Conservation (phyloP, 1,284 basidiomycete genomes). For the Ustilago nuda region DNA sequence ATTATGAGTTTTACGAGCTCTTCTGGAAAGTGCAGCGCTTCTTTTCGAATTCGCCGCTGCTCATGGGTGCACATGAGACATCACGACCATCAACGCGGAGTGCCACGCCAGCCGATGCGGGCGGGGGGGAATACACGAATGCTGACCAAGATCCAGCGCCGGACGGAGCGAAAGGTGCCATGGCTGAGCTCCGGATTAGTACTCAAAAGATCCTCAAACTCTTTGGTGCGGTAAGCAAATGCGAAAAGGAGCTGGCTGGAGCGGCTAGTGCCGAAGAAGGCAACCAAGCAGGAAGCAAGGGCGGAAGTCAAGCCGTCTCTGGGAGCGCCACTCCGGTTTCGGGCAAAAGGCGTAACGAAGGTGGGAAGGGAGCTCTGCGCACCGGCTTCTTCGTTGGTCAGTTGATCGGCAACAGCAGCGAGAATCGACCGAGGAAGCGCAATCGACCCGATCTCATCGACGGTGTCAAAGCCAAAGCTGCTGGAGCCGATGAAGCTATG, state of each 20-base stretch:
- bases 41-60: conserved; percentile 58
- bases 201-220: conserved; percentile 54
- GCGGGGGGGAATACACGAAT: conserved; percentile 10
- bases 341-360: conserved; percentile 21
- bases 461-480: conserved; percentile 14
- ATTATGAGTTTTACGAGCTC: conserved; percentile 54
- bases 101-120: conserved; percentile 26
- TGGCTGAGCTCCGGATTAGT: conserved; percentile 49
- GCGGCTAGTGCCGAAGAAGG: conserved; percentile 38
- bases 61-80: conserved; percentile 42
- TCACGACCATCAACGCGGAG: conserved; percentile 34
- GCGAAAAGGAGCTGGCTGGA: conserved; percentile 54
- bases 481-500: conserved; percentile 11
- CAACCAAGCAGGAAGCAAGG: conserved; percentile 13
- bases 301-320: conserved; percentile 10
- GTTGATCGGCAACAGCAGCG: conserved; percentile 15
- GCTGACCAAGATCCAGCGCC: conserved; percentile 51
- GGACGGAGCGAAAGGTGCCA: conserved; percentile 50
- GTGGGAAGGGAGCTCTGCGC: neutral
- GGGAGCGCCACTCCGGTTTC: conserved; percentile 14
- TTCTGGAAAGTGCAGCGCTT: conserved; percentile 65
- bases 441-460: conserved; percentile 32
- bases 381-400: conserved; percentile 41
- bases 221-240: conserved; percentile 50
- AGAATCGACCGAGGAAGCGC: conserved; percentile 24